phyloP scores from a whole-genome alignment of 169 alveolate species.

The Toxoplasma gondii region DNA sequence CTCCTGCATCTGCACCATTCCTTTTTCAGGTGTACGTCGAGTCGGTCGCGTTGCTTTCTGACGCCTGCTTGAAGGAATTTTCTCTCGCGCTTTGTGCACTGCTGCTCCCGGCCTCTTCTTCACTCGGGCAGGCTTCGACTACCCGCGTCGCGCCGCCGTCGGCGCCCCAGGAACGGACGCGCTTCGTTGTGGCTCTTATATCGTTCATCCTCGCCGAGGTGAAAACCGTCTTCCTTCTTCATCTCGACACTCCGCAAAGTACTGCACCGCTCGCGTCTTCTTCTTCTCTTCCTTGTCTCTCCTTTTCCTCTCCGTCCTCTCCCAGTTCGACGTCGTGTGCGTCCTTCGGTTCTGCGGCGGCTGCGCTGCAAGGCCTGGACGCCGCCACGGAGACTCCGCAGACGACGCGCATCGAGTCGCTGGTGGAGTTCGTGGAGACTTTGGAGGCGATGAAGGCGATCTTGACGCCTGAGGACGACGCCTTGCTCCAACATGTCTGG shows the following conservation, averaged over 20 bases:
- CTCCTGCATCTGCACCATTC: background rate
- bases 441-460: background rate
- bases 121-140: background rate
- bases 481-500: conserved; percentile 4
- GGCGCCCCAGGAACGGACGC: background rate
- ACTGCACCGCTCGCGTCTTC: background rate
- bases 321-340: too few species aligned
- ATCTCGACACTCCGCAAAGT: background rate
- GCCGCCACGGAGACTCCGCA: background rate
- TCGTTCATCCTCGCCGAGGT: background rate
- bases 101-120: background rate
- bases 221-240: background rate
- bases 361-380: background rate
- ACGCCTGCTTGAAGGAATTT: background rate
- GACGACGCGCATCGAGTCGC: background rate
- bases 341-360: too few species aligned
- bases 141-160: background rate
- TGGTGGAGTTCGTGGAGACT: background rate
- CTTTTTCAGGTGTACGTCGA: background rate
- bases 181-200: background rate
- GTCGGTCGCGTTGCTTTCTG: background rate
- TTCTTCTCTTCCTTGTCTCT: too few species aligned
- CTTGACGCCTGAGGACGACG: background rate
- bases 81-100: background rate
- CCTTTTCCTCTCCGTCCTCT: too few species aligned